Evolutionary conservation across 169 alveolate genomes (phyloP), one percentile per base, ranked within the genome.

Genomic region (Eimeria sp.): DNA sequence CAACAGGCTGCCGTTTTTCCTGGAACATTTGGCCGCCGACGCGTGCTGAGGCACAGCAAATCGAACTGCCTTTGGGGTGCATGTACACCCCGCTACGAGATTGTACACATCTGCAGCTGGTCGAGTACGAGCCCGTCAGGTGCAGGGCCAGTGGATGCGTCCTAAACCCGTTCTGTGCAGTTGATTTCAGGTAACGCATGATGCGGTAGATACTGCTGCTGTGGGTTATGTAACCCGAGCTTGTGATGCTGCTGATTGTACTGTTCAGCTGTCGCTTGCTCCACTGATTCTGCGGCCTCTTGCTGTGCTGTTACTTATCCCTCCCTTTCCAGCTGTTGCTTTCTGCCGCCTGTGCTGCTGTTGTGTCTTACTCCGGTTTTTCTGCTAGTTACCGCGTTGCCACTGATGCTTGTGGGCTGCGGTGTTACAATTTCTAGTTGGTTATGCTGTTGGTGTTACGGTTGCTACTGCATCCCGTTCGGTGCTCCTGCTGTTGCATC

Each of bases 1-100:
- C 97, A 78, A 98, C 99, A 92, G 99, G 99, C 40, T 97, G 99
- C 76, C 98, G 99, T 78, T 99, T 99, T 97, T 98, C 99, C 87
- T 99, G 99, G 99, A 99, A 99, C 90, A 97, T 99, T 58, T 98
- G 99, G 99, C 99, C 99, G 16, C 98, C 99, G 72, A 99, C 99
- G 72, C 98, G 99, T 82, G 98, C 98, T 34, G 99, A 99, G 93
- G 99, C 99, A 45, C 98, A 99, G 75, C 97, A 99, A 97, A 99
- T 99, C 43, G 99, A 99, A 72, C 98, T 99, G 92, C 99, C 99
- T 1, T 95, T 99, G 83, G 99, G 99, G 27, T 98, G 99, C 78
- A 96, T 99, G 82, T 99, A 98, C 99, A 51, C 99, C 99, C 89
- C 98, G 98, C 86, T 98, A 96, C 70, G 96, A 89, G 86, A 96